These are phyloP conservation scores for Rhodotorula kratochvilovae DNA, from an alignment of 768 basidiomycete genomes.

Conservation along the genomic window DNA sequence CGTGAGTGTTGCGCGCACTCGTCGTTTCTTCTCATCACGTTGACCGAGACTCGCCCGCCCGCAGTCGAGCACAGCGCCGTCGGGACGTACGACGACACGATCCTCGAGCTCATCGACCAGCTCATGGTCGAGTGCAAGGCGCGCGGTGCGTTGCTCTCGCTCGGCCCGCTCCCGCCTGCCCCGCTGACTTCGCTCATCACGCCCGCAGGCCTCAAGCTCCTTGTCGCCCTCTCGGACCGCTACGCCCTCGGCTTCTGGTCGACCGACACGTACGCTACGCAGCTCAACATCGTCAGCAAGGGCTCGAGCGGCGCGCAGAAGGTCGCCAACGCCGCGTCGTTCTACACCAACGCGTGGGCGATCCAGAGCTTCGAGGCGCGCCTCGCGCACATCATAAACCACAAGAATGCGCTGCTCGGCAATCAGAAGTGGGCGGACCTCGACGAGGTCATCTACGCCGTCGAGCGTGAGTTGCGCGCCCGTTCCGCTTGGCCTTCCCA, in stretches of 20 bases:
- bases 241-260: slow-evolving; percentile 45
- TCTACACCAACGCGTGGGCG: slow-evolving; percentile 39
- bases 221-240: slow-evolving; percentile 44
- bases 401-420: slow-evolving; percentile 40
- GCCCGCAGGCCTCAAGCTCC: slow-evolving; percentile 44
- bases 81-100: slow-evolving; percentile 45
- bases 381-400: slow-evolving; percentile 39
- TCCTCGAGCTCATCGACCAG: slow-evolving; percentile 43
- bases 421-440: slow-evolving; percentile 42
- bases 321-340: slow-evolving; percentile 37
- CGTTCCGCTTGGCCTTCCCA: background rate
- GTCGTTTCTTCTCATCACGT: background rate
- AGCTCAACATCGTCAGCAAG: slow-evolving; percentile 38
- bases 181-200: too few relatives aligned
- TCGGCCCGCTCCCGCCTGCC: background rate
- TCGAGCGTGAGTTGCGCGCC: slow-evolving; percentile 17
- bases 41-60: background rate
- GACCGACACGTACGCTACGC: slow-evolving; percentile 42
- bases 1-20: slow-evolving; percentile 7
- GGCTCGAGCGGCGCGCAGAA: slow-evolving; percentile 37
- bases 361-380: slow-evolving; percentile 39
- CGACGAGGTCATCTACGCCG: slow-evolving; percentile 41
- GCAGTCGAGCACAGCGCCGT: slow-evolving; percentile 39
- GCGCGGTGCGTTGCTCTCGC: slow-evolving; percentile 9
- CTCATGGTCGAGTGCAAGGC: slow-evolving; percentile 42